These are phyloP conservation scores for Fusarium sp. DNA, from an alignment of 2,329 filamentous ascomycete species.

Conservation along the genomic window DNA sequence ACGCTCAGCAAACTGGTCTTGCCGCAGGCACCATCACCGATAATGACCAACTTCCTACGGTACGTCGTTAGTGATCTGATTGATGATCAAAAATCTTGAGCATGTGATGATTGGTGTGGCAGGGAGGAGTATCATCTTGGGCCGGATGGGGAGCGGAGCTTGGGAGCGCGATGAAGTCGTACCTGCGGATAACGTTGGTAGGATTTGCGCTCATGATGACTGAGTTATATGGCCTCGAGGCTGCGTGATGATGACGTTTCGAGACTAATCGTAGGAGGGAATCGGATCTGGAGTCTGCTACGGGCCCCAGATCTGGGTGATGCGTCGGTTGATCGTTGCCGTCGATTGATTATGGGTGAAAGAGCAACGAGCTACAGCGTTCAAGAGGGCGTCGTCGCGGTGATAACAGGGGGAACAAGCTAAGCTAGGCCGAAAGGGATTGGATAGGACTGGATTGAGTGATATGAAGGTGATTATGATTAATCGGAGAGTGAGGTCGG, in stretches of 20 bases:
- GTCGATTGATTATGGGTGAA: constrained; percentile 24
- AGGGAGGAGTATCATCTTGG: background rate
- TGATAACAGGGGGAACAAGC: constrained; percentile 18
- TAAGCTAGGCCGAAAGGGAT: constrained; percentile 1
- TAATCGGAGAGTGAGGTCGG: constrained; percentile 3
- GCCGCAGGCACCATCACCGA: constrained; percentile 96
- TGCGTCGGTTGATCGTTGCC: constrained; percentile 16
- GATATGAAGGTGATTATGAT: background rate
- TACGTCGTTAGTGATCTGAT: constrained; percentile 22
- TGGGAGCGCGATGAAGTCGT: constrained; percentile 46
- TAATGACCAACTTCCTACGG: constrained; percentile 91
- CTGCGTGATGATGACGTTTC: constrained; percentile 13
- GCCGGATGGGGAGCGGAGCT: background rate
- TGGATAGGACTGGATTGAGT: background rate
- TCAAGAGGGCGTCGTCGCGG: constrained; percentile 28
- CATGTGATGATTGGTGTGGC: background rate
- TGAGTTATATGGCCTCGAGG: constrained; percentile 22
- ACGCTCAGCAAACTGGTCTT: constrained; percentile 98
- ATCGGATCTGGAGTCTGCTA: constrained; percentile 34
- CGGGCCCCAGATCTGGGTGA: constrained; percentile 33
- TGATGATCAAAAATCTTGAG: background rate
- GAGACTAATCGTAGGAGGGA: constrained; percentile 10
- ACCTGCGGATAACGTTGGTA: constrained; percentile 73
- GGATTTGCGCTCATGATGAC: constrained; percentile 56
- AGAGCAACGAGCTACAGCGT: constrained; percentile 20